Percentiles rank a stretch among this genome's conserved stretches.
These are phyloP conservation scores for Ilyonectria sp. DNA, from an alignment of 2,329 filamentous ascomycete genomes.

Conservation along the genomic window DNA sequence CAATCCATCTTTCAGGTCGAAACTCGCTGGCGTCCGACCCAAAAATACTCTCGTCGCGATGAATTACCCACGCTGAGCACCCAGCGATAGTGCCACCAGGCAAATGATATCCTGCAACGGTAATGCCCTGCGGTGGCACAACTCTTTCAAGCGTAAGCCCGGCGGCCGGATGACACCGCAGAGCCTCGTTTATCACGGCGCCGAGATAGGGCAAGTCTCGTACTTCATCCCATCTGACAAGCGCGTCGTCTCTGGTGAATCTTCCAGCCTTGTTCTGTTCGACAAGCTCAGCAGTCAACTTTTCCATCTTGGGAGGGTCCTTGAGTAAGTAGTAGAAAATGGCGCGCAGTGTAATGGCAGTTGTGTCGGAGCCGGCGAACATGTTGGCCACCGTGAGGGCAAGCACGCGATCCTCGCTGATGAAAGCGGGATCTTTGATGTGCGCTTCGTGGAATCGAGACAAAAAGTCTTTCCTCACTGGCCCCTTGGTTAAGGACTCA, in stretches of 20 bases:
- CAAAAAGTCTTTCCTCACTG: constrained; percentile 27
- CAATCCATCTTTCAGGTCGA: constrained; percentile 77
- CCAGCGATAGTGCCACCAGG: constrained; percentile 81
- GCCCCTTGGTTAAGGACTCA: background rate
- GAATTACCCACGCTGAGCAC: constrained; percentile 82
- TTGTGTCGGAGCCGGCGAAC: constrained; percentile 40
- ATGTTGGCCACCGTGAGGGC: constrained; percentile 36
- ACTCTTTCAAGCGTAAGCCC: constrained; percentile 81
- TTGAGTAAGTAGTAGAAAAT: constrained; percentile 36
- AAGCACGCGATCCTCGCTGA: constrained; percentile 28
- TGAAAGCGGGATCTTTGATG: constrained; percentile 31
- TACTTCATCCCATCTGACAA: constrained; percentile 78
- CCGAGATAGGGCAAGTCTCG: constrained; percentile 82
- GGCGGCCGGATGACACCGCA: constrained; percentile 81
- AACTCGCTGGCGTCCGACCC: constrained; percentile 76
- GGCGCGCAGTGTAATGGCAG: constrained; percentile 32
- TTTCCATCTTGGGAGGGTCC: constrained; percentile 54
- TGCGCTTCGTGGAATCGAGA: constrained; percentile 32
- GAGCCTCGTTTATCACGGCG: constrained; percentile 82
- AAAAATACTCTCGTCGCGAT: constrained; percentile 77
- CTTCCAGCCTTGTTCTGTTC: constrained; percentile 65
- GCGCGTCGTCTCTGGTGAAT: constrained; percentile 64
- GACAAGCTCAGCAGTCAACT: constrained; percentile 74
- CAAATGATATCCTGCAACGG: constrained; percentile 73
- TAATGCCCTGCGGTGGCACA: constrained; percentile 74